phyloP scores from a whole-genome alignment of 345 rosid species.

The Hibiscus tridactylites region DNA sequence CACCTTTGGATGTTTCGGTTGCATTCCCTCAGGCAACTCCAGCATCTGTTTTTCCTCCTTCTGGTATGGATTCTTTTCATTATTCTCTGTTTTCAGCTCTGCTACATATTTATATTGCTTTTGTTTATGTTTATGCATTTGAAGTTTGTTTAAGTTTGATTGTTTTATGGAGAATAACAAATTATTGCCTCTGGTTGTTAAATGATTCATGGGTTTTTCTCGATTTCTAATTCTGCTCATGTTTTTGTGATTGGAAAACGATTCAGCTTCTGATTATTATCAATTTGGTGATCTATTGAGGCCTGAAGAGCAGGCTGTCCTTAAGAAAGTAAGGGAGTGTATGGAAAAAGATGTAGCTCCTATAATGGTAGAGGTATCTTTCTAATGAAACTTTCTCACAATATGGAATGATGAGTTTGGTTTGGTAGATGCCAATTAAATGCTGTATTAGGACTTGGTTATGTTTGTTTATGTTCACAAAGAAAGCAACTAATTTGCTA shows the following conservation, averaged over 20 bases:
- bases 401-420: background rate
- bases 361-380: background rate
- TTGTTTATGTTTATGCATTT: background rate
- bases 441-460: background rate
- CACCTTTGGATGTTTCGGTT: slow-evolving; percentile 63
- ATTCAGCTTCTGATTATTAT: background rate
- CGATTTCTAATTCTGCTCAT: background rate
- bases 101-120: background rate
- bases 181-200: background rate
- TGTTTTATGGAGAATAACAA: background rate
- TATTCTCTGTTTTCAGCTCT: background rate
- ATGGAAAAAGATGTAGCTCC: background rate
- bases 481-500: background rate
- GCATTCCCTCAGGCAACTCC: slow-evolving; percentile 98
- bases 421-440: no score
- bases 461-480: background rate
- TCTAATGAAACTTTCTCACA: no score
- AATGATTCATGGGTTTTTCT: background rate
- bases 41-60: slow-evolving; percentile 74
- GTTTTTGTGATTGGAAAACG: background rate
- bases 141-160: background rate
- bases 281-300: background rate
- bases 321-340: background rate
- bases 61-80: slow-evolving; percentile 32
- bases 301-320: background rate